These are phyloP conservation scores for Fusarium sp. DNA, from an alignment of 2,329 filamentous ascomycete genomes.

Conservation along the genomic window DNA sequence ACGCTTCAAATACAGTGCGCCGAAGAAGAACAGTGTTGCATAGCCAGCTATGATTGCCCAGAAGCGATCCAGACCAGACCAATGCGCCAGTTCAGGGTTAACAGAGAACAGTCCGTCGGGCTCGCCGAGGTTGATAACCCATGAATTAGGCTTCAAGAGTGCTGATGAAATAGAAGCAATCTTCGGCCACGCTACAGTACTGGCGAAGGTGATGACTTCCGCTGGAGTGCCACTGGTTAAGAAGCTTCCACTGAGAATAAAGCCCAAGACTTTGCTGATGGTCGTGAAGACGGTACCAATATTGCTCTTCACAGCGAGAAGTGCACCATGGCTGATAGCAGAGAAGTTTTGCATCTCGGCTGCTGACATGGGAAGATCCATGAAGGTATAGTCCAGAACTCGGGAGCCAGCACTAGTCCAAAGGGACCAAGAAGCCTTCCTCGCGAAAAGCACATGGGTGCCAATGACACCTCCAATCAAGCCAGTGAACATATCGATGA, in stretches of 20 bases:
- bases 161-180: slow-evolving; percentile 38
- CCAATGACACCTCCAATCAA: slow-evolving; percentile 52
- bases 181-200: slow-evolving; percentile 34
- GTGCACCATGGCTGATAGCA: slow-evolving; percentile 78
- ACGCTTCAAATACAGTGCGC: slow-evolving; percentile 82
- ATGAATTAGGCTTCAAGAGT: slow-evolving; percentile 64
- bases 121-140: slow-evolving; percentile 69
- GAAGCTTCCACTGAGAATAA: slow-evolving; percentile 62
- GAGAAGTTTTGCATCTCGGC: slow-evolving; percentile 82
- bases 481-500: slow-evolving; percentile 56
- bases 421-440: slow-evolving; percentile 59
- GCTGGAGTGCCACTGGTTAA: slow-evolving; percentile 33
- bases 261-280: slow-evolving; percentile 56
- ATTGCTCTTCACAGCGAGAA: slow-evolving; percentile 70
- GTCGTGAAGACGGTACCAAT: slow-evolving; percentile 58
- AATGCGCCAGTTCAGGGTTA: slow-evolving; percentile 73
- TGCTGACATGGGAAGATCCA: slow-evolving; percentile 65
- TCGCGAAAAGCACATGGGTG: slow-evolving; percentile 50
- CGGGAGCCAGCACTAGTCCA: slow-evolving; percentile 60
- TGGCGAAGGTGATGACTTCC: slow-evolving; percentile 12
- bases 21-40: slow-evolving; percentile 77
- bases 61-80: slow-evolving; percentile 74
- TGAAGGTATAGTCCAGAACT: slow-evolving; percentile 63
- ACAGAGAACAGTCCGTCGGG: slow-evolving; percentile 56
- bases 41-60: slow-evolving; percentile 87